These are phyloP conservation scores for Daldinia grandis DNA, from an alignment of 495 filamentous ascomycete species.

Conservation along the genomic window DNA sequence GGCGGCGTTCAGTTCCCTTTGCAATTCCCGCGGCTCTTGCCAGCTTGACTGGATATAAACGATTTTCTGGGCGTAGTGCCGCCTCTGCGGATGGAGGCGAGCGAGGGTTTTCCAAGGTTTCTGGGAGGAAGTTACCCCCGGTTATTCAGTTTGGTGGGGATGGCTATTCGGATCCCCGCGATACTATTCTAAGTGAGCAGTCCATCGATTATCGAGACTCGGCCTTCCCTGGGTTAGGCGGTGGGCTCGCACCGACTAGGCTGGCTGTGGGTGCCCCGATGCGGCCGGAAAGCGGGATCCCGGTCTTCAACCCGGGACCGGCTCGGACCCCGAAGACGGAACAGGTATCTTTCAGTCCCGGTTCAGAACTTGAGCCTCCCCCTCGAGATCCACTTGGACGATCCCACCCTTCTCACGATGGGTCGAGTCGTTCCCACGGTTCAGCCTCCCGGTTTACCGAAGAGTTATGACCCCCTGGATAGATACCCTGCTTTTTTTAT, in stretches of 20 bases:
- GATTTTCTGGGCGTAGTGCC: slow-evolving; percentile 54
- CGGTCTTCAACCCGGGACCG: slow-evolving; percentile 55
- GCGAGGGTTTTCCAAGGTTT: slow-evolving; percentile 65
- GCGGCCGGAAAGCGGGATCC: slow-evolving; percentile 57
- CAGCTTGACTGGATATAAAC: slow-evolving; percentile 55
- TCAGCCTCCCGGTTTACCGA: slow-evolving; percentile 62
- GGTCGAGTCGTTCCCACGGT: slow-evolving; percentile 50
- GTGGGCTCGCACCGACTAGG: slow-evolving; percentile 43
- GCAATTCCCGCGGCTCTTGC: slow-evolving; percentile 65
- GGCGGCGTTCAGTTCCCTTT: slow-evolving; percentile 59
- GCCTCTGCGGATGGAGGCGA: slow-evolving; percentile 56
- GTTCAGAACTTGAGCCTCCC: slow-evolving; percentile 38
- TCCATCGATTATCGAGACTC: slow-evolving; percentile 62
- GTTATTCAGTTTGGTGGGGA: slow-evolving; percentile 75
- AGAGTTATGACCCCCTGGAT: slow-evolving; percentile 53
- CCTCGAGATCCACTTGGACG: slow-evolving; percentile 54
- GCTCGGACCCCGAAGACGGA: slow-evolving; percentile 55
- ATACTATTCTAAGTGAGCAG: slow-evolving; percentile 54
- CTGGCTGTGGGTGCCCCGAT: slow-evolving; percentile 55
- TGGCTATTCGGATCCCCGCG: slow-evolving; percentile 69
- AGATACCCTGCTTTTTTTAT: slow-evolving; percentile 31
- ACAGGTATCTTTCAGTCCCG: slow-evolving; percentile 51
- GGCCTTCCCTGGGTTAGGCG: slow-evolving; percentile 51
- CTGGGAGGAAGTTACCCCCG: slow-evolving; percentile 76
- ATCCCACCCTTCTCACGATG: slow-evolving; percentile 55